Evolutionary conservation across 345 rosid species (phyloP), one percentile per base, ranked within the genome.

Genomic region (Camelina hispida): DNA sequence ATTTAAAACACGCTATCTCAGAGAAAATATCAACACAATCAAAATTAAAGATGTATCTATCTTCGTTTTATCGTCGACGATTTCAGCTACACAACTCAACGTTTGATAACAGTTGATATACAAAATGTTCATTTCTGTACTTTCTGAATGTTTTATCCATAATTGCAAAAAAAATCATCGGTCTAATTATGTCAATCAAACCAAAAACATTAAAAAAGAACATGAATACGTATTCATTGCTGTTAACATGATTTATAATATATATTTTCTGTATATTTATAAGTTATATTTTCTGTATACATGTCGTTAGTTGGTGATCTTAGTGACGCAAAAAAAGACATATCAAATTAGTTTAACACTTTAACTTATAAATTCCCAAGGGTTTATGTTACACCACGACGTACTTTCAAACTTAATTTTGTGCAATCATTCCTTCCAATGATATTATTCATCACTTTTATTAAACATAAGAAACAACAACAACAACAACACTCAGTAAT

Each of bases 391-490:
- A 44, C 48, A 5, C 17, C 48, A 44, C 48, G 15, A 14, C 0
- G 16, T 47, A 16, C 52, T 47, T 47, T 47, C 17, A 25, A 54
- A 34, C 37, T 34, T 15, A 22, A 8, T 43, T 43, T 46, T 63
- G 44, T 11, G 48, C 15, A 14, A 60, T 34, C 16, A 30, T 44
- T 30, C 30, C 8, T 23, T 63, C 37, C 54, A 53, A 9, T 8
- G 25, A 74, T 72, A 72, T 17, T 28, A 53, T 3, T n/a, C 66
- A 66, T 58, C 60, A 48, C 13, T 35, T 73, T 74, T 57, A 66
- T 66, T 66, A 8, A 74, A 74, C 66, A 74, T n/a, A 66, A 74
- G 44, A 15, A 66, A 48, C 43, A 58, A 48, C 43, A 57, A 32
- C 20, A 58, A 58, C 43, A 57, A 34, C 32, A 73, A 25, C 54